Conservation (phyloP, 495 filamentous ascomycete species). For the Podospora pseudopauciseta region DNA sequence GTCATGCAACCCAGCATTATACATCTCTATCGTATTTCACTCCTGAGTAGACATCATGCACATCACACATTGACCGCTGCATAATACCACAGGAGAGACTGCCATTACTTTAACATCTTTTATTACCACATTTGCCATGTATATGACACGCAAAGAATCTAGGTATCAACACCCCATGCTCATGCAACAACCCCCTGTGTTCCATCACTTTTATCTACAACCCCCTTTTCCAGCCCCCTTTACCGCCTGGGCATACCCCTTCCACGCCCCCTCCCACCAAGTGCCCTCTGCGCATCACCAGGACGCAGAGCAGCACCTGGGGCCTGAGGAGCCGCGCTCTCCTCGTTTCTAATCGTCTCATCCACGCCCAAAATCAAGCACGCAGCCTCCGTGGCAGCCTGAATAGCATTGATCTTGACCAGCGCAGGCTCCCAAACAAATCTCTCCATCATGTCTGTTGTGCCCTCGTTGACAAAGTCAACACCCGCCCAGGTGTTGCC, state of each 20-base stretch:
- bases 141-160: neutral
- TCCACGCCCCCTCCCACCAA: constrained; percentile 68
- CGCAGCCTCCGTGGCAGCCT: constrained; percentile 89
- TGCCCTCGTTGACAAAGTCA: constrained; percentile 88
- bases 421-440: constrained; percentile 97
- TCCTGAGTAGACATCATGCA: too few species aligned
- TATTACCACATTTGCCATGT: neutral
- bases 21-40: too few species aligned
- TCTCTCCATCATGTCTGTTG: constrained; percentile 83
- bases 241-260: constrained; percentile 88
- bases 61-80: too few species aligned
- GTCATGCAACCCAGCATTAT: too few species aligned
- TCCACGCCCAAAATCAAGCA: constrained; percentile 95
- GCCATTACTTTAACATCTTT: neutral
- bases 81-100: neutral
- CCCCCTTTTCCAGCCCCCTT: constrained; percentile 10
- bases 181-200: constrained; percentile 18
- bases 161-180: constrained; percentile 10
- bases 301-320: constrained; percentile 77
- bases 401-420: constrained; percentile 96
- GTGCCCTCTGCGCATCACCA: constrained; percentile 85
- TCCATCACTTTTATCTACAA: constrained; percentile 15
- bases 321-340: constrained; percentile 75
- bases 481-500: constrained; percentile 92
- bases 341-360: constrained; percentile 96